Evolutionary conservation across 2,329 filamentous ascomycete species (phyloP), one percentile per base, ranked within the genome.

Genomic region (Geoglossum cookeanum): DNA sequence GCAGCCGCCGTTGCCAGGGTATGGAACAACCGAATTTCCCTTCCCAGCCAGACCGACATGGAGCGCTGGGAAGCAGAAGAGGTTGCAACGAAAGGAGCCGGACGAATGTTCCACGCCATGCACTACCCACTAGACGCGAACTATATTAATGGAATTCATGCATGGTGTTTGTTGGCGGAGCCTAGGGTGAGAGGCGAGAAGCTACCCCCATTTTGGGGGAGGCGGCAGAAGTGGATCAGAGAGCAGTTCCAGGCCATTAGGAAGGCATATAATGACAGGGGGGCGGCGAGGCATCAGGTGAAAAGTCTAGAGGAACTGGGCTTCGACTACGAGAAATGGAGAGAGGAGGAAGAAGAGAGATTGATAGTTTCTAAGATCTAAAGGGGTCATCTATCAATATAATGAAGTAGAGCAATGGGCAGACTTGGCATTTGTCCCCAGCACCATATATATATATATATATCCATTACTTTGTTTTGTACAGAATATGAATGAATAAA

Each of bases 261-360:
- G 68, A 76, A 81, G 62, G 78, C 76, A 33, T 96, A 92, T 66
- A 77, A 83, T 58, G 73, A 77, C 60, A 71, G 72, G 42, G 88
- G 87, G 0, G 76, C 81, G 39, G 67, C 68, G 53, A 72, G 78
- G 58, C 62, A 68, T 52, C 72, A 69, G 5, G 81, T 88, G 8
- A 83, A 70, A 65, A 80, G 74, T 2, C 67, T 94, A 27, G 76
- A 79, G 61, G 84, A 94, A 62, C 72, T 95, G 33, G 90, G 87
- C 0, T 86, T 85, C 64, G 67, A 73, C 57, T 87, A 77, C 65
- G 71, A 74, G 33, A 57, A 63, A 35, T 68, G 66, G 67, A 66
- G 64, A 56, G 39, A 54, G 54, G 51, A 56, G 17, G 49, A 30
- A 3, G 39, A 42, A 22, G 22, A 22, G 22, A 22, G 22, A 22